phyloP scores from a whole-genome alignment of 768 basidiomycete species.

The Pulveroboletus sp. region DNA sequence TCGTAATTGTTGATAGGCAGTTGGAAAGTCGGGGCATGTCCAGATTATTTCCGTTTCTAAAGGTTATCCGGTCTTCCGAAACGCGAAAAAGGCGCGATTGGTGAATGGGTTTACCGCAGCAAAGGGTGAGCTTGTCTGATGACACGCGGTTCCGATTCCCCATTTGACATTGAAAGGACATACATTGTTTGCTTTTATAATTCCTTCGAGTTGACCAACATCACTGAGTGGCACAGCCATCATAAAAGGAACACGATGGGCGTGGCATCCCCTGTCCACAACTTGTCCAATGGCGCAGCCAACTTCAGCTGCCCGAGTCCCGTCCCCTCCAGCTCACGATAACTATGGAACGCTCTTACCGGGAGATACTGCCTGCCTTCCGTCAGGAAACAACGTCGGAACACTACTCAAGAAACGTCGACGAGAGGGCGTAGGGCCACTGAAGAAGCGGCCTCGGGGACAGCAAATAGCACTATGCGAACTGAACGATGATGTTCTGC shows the following conservation, averaged over 20 bases:
- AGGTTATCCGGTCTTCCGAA: no score
- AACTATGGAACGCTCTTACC: no score
- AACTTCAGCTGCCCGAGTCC: background rate
- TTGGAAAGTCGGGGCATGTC: background rate
- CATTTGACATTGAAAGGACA: background rate
- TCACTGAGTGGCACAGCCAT: conserved; percentile 16
- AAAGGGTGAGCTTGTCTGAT: background rate
- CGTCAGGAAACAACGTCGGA: background rate
- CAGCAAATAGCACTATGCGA: conserved; percentile 6
- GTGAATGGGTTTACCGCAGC: background rate
- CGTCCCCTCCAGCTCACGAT: background rate
- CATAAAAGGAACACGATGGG: conserved; percentile 8
- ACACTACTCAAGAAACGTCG: conserved; percentile 3
- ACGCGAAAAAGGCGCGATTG: background rate
- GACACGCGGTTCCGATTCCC: background rate
- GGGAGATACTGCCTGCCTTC: background rate
- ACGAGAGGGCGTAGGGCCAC: background rate
- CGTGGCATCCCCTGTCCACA: conserved; percentile 33
- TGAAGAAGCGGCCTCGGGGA: conserved; percentile 9
- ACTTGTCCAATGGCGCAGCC: conserved; percentile 6
- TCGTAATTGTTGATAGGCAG: no score
- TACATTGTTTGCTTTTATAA: background rate
- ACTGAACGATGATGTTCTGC: conserved; percentile 22
- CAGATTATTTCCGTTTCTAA: no score
- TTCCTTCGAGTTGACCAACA: background rate